phyloP scores from a whole-genome alignment of 2,329 filamentous ascomycete species.

The Pseudogymnoascus sp. region DNA sequence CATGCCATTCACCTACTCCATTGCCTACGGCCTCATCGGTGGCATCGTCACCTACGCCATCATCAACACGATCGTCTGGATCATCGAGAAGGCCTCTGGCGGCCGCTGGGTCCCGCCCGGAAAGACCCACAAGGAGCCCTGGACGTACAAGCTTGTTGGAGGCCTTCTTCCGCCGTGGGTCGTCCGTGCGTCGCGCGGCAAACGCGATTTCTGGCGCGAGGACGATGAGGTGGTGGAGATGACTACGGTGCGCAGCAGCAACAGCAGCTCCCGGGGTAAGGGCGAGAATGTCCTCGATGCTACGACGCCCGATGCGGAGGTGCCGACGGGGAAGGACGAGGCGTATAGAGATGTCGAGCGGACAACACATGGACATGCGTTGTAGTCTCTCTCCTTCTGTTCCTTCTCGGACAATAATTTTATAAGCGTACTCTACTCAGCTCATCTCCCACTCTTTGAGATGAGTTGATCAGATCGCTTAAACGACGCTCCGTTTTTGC shows the following conservation, averaged over 20 bases:
- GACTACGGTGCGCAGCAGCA: background rate
- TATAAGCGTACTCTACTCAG: background rate
- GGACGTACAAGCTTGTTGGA: slow-evolving; percentile 70
- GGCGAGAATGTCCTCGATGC: background rate
- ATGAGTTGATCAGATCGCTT: background rate
- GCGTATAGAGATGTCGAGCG: background rate
- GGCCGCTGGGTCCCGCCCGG: slow-evolving; percentile 68
- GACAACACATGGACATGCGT: background rate
- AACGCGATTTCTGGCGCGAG: slow-evolving; percentile 64
- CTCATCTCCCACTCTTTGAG: background rate
- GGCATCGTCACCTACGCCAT: slow-evolving; percentile 70
- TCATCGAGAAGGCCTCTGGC: slow-evolving; percentile 56
- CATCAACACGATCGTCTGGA: slow-evolving; percentile 64
- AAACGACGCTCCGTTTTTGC: slow-evolving; percentile 4
- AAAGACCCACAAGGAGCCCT: slow-evolving; percentile 68
- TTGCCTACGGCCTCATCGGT: slow-evolving; percentile 74
- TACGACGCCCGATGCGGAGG: background rate
- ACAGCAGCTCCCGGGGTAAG: background rate
- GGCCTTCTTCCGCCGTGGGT: slow-evolving; percentile 71
- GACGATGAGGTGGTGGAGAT: slow-evolving; percentile 21
- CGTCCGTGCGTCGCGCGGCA: slow-evolving; percentile 52
- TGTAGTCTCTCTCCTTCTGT: background rate
- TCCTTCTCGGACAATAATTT: background rate
- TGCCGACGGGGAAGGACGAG: background rate
- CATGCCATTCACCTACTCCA: slow-evolving; percentile 88